These are phyloP conservation scores for Jatropha podagrica DNA, from an alignment of 441 rosid species.

Conservation along the genomic window DNA sequence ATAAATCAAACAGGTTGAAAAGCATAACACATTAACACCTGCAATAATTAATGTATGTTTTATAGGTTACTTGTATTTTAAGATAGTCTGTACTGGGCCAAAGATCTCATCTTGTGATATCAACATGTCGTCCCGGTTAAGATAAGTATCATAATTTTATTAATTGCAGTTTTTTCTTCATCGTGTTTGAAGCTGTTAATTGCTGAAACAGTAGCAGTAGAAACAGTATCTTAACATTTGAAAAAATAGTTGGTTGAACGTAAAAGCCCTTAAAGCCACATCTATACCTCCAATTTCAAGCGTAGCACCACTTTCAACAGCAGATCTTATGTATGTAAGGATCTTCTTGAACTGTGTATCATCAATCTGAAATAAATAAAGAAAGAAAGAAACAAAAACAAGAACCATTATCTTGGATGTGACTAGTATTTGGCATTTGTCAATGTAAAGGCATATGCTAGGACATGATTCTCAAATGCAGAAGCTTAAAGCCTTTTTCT, in stretches of 20 bases:
- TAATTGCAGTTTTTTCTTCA: background rate
- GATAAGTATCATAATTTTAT: background rate
- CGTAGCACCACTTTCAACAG: slow-evolving; percentile 66
- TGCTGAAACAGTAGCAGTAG: background rate
- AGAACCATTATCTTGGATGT: background rate
- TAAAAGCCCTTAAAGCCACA: slow-evolving; percentile 70
- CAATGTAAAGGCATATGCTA: background rate
- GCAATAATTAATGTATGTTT: background rate
- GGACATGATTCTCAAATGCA: background rate
- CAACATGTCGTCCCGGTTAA: slow-evolving; percentile 67
- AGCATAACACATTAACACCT: background rate
- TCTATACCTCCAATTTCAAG: slow-evolving; percentile 77
- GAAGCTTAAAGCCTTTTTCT: background rate
- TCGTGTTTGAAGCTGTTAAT: background rate
- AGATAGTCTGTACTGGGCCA: slow-evolving; percentile 65
- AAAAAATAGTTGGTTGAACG: slow-evolving; percentile 87
- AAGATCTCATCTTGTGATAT: slow-evolving; percentile 85
- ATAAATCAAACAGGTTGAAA: background rate
- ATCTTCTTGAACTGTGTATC: slow-evolving; percentile 65
- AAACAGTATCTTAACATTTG: slow-evolving; percentile 61
- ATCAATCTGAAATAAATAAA: background rate
- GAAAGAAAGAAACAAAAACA: background rate
- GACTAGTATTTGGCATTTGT: background rate
- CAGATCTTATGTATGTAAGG: slow-evolving; percentile 67
- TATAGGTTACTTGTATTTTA: slow-evolving; percentile 10